These are phyloP conservation scores for Fusarium guadeloupense DNA, from an alignment of 2,329 filamentous ascomycete genomes.

Conservation along the genomic window DNA sequence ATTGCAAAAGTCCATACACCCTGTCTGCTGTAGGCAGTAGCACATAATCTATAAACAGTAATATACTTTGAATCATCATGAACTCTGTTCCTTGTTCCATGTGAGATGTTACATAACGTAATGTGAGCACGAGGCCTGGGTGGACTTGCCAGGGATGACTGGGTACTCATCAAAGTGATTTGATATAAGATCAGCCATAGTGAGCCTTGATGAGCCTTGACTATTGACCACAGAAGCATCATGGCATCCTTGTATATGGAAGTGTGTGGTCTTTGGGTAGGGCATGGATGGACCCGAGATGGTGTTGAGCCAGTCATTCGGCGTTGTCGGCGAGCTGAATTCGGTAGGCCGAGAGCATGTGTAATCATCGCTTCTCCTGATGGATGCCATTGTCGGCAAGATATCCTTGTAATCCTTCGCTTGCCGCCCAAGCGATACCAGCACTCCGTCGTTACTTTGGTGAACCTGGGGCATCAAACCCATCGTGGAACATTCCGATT, in stretches of 20 bases:
- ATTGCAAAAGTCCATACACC: not conserved
- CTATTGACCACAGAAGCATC: too few species aligned
- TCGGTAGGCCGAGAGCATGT: conserved; percentile 18
- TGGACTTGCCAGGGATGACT: not conserved
- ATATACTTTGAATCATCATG: not conserved
- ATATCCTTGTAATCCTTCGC: not conserved
- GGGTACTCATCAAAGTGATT: not conserved
- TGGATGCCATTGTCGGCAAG: not conserved
- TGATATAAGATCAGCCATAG: conserved; percentile 4
- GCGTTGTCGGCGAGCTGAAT: conserved; percentile 30
- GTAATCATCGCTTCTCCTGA: not conserved
- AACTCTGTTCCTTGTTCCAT: not conserved
- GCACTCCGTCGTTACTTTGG: not conserved
- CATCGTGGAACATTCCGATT: conserved; percentile 32
- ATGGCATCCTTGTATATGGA: not conserved
- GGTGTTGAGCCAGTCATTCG: conserved; percentile 13
- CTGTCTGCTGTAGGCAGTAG: not conserved
- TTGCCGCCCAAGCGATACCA: not conserved
- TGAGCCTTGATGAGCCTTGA: conserved; percentile 11
- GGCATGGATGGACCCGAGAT: not conserved
- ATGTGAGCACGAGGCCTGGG: not conserved
- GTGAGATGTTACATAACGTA: not conserved
- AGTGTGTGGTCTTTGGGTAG: not conserved
- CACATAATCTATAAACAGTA: not conserved
- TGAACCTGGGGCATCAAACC: conserved; percentile 5